These are phyloP conservation scores for Thelonectria rubi DNA, from an alignment of 2,329 filamentous ascomycete species.

Conservation along the genomic window DNA sequence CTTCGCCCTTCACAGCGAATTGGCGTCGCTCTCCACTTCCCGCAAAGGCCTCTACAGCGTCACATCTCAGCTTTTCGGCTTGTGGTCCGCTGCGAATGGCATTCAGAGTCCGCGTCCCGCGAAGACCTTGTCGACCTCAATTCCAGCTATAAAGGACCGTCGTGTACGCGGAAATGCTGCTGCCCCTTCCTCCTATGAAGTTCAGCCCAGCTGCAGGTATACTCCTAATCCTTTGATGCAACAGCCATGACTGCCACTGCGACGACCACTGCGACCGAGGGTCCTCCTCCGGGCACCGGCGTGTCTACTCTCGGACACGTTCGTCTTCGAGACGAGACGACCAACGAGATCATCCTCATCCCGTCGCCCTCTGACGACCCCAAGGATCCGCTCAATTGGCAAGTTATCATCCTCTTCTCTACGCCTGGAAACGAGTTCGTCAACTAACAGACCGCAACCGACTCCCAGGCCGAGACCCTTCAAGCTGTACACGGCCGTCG, in stretches of 20 bases:
- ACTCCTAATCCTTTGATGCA: background rate
- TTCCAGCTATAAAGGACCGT: conserved; percentile 9
- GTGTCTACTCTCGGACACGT: conserved; percentile 24
- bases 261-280: background rate
- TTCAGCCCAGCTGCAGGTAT: background rate
- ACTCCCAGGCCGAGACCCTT: conserved; percentile 46
- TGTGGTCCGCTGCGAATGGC: conserved; percentile 17
- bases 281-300: background rate
- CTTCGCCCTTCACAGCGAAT: conserved; percentile 2
- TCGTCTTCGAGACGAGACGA: conserved; percentile 26
- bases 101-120: conserved; percentile 10
- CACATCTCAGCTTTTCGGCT: conserved; percentile 6
- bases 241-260: background rate
- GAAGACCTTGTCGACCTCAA: conserved; percentile 1
- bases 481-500: conserved; percentile 27
- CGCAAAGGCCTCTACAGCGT: background rate
- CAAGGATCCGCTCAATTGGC: conserved; percentile 56
- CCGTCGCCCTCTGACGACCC: conserved; percentile 57
- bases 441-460: background rate
- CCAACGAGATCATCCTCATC: conserved; percentile 58
- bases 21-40: conserved; percentile 14
- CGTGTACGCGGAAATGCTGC: background rate
- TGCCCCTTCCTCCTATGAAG: background rate
- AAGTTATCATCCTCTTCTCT: background rate
- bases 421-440: background rate